These are phyloP conservation scores for Saussurea involucrata DNA, from an alignment of 129 eudicot species.

Conservation along the genomic window DNA sequence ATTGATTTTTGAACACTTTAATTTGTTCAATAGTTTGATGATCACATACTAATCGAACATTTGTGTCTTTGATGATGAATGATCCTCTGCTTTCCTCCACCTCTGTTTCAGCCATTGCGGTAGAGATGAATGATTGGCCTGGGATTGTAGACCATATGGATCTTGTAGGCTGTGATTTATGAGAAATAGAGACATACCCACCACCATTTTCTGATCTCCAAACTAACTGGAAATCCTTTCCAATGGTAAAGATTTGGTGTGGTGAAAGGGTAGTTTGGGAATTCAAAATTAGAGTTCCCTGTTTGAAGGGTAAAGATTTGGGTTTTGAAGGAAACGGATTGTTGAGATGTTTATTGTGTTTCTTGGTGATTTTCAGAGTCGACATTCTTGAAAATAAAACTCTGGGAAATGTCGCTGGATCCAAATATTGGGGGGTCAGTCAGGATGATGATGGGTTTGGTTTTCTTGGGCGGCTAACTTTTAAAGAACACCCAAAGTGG, in stretches of 20 bases:
- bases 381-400: conserved; percentile 37
- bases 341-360: conserved; percentile 84
- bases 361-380: conserved; percentile 65
- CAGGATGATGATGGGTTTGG: not conserved
- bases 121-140: conserved; percentile 84
- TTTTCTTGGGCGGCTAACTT: conserved; percentile 1
- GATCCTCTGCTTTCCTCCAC: conserved; percentile 98
- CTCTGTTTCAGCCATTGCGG: conserved; percentile 88
- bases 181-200: conserved; percentile 61
- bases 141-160: conserved; percentile 84
- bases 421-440: not conserved
- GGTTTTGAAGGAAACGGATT: conserved; percentile 89
- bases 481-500: conserved; percentile 8
- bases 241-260: conserved; percentile 54
- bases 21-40: conserved; percentile 79
- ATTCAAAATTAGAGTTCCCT: conserved; percentile 54
- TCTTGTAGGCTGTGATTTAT: conserved; percentile 52
- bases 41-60: conserved; percentile 53
- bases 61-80: conserved; percentile 60
- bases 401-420: not conserved
- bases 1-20: conserved; percentile 29
- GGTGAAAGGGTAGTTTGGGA: conserved; percentile 41
- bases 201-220: conserved; percentile 79
- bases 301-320: conserved; percentile 46
- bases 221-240: conserved; percentile 55